These are phyloP conservation scores for Protea cynaroides DNA, from an alignment of 164 flowering plant species.

Conservation along the genomic window DNA sequence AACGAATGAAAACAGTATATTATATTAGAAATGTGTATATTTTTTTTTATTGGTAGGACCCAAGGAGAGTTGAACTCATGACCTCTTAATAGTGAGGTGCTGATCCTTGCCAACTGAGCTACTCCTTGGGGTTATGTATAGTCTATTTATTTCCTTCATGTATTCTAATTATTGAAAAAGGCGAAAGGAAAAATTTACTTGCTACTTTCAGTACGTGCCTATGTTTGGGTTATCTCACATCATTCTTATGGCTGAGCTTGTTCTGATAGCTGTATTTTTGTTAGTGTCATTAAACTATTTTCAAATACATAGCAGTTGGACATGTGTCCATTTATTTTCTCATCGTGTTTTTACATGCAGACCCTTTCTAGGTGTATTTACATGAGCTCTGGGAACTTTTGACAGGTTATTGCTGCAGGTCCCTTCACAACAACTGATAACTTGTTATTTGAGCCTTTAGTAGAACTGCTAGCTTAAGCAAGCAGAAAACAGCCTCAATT, in stretches of 20 bases:
- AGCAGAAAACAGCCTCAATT: constrained; percentile 81
- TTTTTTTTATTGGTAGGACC: background rate
- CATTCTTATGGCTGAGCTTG: background rate
- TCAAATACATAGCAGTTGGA: background rate
- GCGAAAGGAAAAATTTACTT: background rate
- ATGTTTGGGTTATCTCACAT: background rate
- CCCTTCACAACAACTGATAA: constrained; percentile 93
- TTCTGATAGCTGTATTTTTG: background rate
- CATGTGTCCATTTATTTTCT: background rate
- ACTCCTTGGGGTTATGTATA: too few relatives aligned
- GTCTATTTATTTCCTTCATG: background rate
- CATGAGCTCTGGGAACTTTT: constrained; percentile 9
- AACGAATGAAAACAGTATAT: background rate
- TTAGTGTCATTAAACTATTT: background rate
- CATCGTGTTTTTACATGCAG: background rate
- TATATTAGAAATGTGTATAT: too few relatives aligned
- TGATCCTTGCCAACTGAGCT: too few relatives aligned
- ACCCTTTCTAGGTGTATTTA: background rate
- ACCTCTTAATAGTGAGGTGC: too few relatives aligned
- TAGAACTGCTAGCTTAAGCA: constrained; percentile 79
- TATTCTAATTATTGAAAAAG: background rate
- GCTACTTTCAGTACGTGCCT: background rate
- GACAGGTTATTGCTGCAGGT: constrained; percentile 91
- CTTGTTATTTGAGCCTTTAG: constrained; percentile 81
- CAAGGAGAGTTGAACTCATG: too few relatives aligned